Base-by-base conservation (phyloP, 1,284 basidiomycete species). In the Melampsora abietis-canadensis region DNA sequence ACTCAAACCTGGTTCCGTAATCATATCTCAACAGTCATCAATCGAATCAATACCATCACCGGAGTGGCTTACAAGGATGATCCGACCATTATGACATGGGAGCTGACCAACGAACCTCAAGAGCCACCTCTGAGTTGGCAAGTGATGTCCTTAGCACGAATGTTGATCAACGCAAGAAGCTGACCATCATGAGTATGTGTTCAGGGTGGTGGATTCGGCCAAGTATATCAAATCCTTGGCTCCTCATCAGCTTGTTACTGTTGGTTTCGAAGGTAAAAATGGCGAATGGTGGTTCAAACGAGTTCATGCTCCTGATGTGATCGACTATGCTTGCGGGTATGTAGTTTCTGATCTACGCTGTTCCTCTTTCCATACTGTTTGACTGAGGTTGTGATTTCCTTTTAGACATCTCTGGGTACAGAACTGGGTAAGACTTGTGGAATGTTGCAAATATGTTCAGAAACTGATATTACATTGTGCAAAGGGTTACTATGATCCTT, bases 61-160 rank as follows among this genome's bases (percentile, higher is more conserved):
- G 78, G 78, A 2, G 59, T 76, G 4, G 21, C 76, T 6, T 78
- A 79, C 78, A 77, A 76, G 47, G 66, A 79, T 34, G 78, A 79
- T 66, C 70, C 78, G 0, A 78, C 78, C 27, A 79, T 78, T 69
- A 77, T 79, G 78, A 77, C 78, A 6, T 79, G 78, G 78, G 78
- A 79, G 48, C 76, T 78, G 14, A 68, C 76, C 51, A 79, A 79
- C 64, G 78, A 79, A 64, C 78, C 78, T 14, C 78, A 78, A 61
- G 68, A 69, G 54, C 68, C 69, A 19, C 72, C 72, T 15, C 46
- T 67, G 15, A 46, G 54, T 61, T 75, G 72, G 72, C 67, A n/a
- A 59, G 68, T 51, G 4, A 54, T 21, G 12, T 57, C 12, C 24
- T 57, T 24, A 21, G 27, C n/a, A n/a, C 2, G 8, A 19, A 21